Evolutionary conservation across 176 grass and related monocot species (phyloP).

Genomic region (Elaeis guineensis): DNA sequence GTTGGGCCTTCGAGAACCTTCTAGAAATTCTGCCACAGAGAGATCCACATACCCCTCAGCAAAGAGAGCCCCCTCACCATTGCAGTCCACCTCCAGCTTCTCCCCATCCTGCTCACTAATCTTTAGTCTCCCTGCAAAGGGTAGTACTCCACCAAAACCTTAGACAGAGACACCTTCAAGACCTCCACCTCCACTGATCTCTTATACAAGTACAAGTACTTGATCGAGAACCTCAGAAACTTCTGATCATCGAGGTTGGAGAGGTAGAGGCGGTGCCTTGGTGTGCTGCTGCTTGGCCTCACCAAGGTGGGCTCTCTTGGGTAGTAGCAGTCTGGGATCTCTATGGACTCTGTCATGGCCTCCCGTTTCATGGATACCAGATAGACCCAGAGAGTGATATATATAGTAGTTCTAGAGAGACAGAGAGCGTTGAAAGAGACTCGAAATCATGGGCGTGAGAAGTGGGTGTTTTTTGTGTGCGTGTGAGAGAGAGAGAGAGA

Average conservation of each 20-base stretch:
- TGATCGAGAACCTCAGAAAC: slow-evolving; percentile 96
- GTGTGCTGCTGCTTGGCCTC: slow-evolving; percentile 37
- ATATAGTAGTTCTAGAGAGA: too few species aligned
- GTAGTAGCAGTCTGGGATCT: slow-evolving; percentile 41
- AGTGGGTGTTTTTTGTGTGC: too few species aligned
- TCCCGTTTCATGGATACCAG: too few species aligned
- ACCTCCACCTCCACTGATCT: slow-evolving; percentile 13
- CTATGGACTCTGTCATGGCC: too few species aligned
- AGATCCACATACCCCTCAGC: slow-evolving; percentile 37
- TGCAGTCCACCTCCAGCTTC: slow-evolving; percentile 75
- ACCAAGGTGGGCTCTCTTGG: slow-evolving; percentile 28
- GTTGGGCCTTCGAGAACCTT: slow-evolving; percentile 28
- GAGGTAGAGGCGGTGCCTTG: slow-evolving; percentile 45
- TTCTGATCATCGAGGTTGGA: slow-evolving; percentile 95
- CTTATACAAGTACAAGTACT: slow-evolving; percentile 72
- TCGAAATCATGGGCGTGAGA: too few species aligned
- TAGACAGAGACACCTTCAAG: slow-evolving; percentile 38
- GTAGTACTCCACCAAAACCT: slow-evolving; percentile 68
- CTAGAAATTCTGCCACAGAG: slow-evolving; percentile 38
- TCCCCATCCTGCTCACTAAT: slow-evolving; percentile 14
- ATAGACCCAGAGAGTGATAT: too few species aligned
- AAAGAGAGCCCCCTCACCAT: slow-evolving; percentile 71
- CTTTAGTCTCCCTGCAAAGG: slow-evolving; percentile 68
- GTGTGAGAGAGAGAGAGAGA: too few species aligned
- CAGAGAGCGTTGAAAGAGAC: too few species aligned